Conservation (phyloP, 371 early-diverging fungal species). For the Enterocytospora artemiae region DNA sequence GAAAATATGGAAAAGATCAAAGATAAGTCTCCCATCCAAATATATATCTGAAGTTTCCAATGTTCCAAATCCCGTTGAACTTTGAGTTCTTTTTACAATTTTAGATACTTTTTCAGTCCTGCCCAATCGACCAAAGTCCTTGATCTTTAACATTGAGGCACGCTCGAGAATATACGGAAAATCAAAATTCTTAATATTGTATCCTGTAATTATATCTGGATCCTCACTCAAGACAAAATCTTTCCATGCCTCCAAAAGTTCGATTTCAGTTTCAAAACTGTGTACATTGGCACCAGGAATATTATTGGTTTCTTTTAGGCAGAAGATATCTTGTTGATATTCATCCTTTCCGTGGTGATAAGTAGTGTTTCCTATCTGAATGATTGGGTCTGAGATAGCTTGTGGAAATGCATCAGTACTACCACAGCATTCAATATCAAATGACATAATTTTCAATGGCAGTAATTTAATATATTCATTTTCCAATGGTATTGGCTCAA, state of each 20-base stretch:
- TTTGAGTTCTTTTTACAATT: conserved; percentile 71
- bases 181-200: conserved; percentile 93
- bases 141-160: conserved; percentile 65
- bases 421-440: conserved; percentile 97
- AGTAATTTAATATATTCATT: conserved; percentile 82
- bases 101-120: conserved; percentile 62
- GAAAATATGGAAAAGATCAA: conserved; percentile 87
- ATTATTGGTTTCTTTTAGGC: conserved; percentile 70
- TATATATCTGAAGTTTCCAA: conserved; percentile 74
- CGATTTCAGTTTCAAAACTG: conserved; percentile 70
- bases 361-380: conserved; percentile 87
- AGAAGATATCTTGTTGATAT: conserved; percentile 76
- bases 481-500: conserved; percentile 73
- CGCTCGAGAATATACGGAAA: conserved; percentile 88
- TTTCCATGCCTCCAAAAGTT: conserved; percentile 71
- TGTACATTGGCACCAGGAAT: conserved; percentile 82
- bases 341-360: conserved; percentile 76
- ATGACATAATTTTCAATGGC: conserved; percentile 82
- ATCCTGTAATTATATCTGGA: conserved; percentile 95
- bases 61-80: conserved; percentile 79
- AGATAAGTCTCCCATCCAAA: conserved; percentile 81
- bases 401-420: conserved; percentile 89
- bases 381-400: conserved; percentile 82
- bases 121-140: conserved; percentile 71
- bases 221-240: conserved; percentile 62